phyloP scores from a whole-genome alignment of 768 basidiomycete species.

The Boletus patriciae region DNA sequence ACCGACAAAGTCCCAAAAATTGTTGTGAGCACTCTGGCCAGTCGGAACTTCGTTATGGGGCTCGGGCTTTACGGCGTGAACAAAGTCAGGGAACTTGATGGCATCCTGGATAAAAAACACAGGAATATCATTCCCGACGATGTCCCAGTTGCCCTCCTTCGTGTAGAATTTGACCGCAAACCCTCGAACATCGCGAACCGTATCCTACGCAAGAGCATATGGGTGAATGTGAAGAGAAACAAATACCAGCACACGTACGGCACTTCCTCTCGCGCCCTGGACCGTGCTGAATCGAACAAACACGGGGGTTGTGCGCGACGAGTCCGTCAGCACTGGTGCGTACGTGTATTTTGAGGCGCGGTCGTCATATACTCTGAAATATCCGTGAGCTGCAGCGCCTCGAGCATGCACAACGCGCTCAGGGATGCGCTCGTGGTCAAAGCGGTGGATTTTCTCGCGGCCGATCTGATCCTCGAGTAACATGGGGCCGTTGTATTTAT shows the following conservation, averaged over 20 bases:
- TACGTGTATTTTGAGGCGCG: conserved; percentile 68
- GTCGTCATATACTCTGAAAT: conserved; percentile 73
- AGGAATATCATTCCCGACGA: conserved; percentile 83
- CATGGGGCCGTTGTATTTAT: conserved; percentile 58
- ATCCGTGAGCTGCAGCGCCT: conserved; percentile 78
- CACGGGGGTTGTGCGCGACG: conserved; percentile 68
- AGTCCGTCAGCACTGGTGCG: conserved; percentile 71
- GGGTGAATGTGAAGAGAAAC: neutral
- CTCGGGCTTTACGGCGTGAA: conserved; percentile 85
- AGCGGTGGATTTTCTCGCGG: conserved; percentile 74
- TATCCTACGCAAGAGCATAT: conserved; percentile 44
- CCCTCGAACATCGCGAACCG: conserved; percentile 82
- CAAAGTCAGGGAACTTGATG: conserved; percentile 82
- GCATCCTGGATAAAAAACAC: conserved; percentile 82
- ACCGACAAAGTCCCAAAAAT: conserved; percentile 84
- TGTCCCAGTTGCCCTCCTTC: conserved; percentile 81
- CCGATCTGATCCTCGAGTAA: conserved; percentile 77
- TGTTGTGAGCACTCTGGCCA: conserved; percentile 74
- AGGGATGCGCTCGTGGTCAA: conserved; percentile 89
- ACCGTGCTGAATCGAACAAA: conserved; percentile 90
- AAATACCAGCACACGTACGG: conserved; percentile 46
- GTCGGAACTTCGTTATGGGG: conserved; percentile 79
- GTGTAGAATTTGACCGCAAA: conserved; percentile 87
- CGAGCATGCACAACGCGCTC: conserved; percentile 78
- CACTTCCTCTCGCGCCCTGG: conserved; percentile 76